Conservation (phyloP, 352 stramenopile species). For the Phytophthora rubi region DNA sequence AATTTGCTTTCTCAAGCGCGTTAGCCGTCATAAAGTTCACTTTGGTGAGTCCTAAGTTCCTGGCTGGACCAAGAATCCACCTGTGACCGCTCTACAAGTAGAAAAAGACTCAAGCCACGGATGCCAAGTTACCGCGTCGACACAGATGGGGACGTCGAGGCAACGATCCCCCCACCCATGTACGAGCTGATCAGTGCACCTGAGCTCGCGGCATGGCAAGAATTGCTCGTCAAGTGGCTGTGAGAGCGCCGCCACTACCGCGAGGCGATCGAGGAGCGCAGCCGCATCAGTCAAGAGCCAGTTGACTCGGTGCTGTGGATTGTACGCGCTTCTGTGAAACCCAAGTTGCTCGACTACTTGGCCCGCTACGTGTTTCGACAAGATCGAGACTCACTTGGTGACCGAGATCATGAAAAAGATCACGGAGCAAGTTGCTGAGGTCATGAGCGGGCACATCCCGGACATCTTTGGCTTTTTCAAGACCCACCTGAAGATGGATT, state of each 20-base stretch:
- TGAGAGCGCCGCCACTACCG: neutral
- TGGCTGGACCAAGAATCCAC: neutral
- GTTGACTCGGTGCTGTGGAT: neutral
- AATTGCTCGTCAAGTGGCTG: neutral
- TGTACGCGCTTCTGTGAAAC: neutral
- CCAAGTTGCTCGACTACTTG: constrained; percentile 1
- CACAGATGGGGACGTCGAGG: neutral
- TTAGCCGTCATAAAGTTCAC: neutral
- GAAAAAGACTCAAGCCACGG: neutral
- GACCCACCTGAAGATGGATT: neutral
- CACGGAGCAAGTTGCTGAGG: neutral
- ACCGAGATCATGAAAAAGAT: neutral
- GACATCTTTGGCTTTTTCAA: neutral
- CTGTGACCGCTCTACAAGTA: neutral
- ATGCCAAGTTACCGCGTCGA: constrained; percentile 1
- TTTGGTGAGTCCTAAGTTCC: neutral
- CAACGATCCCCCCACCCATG: neutral
- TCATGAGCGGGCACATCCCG: neutral
- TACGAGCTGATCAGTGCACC: neutral
- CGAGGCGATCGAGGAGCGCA: constrained; percentile 1
- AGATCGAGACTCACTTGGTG: neutral
- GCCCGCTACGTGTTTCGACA: neutral
- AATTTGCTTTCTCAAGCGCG: neutral
- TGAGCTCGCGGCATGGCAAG: neutral
- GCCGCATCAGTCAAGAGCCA: neutral